Conservation (phyloP, 306 rosid genomes). For the Astragalus membranaceus region DNA sequence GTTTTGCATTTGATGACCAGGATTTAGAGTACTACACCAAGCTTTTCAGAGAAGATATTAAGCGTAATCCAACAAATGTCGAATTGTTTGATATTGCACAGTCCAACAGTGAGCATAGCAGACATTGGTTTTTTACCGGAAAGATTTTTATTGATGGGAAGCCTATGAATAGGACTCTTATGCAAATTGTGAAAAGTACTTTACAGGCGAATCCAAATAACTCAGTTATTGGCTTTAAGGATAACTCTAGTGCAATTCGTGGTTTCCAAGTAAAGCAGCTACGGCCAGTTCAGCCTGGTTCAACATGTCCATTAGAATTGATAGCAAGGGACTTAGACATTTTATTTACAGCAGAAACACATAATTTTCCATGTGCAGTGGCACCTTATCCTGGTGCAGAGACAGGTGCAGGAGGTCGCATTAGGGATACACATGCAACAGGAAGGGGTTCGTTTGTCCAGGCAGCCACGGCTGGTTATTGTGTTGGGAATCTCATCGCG, state of each 20-base stretch:
- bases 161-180: slow-evolving; percentile 59
- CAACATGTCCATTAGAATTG: slow-evolving; percentile 42
- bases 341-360: slow-evolving; percentile 88
- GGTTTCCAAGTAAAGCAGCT: slow-evolving; percentile 66
- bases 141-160: slow-evolving; percentile 68
- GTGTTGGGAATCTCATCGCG: slow-evolving; percentile 83
- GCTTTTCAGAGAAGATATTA: slow-evolving; percentile 73
- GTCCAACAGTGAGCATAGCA: slow-evolving; percentile 87
- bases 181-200: slow-evolving; percentile 94
- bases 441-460: slow-evolving; percentile 91
- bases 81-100: slow-evolving; percentile 92
- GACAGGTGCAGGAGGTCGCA: slow-evolving; percentile 94
- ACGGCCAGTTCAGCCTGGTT: slow-evolving; percentile 70
- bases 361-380: slow-evolving; percentile 95
- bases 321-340: slow-evolving; percentile 49
- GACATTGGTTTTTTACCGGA: slow-evolving; percentile 94
- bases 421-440: slow-evolving; percentile 93
- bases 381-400: slow-evolving; percentile 97
- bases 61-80: slow-evolving; percentile 78
- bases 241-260: slow-evolving; percentile 87
- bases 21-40: slow-evolving; percentile 72
- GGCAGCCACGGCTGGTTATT: slow-evolving; percentile 91
- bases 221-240: slow-evolving; percentile 89
- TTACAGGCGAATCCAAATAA: slow-evolving; percentile 71
- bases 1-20: slow-evolving; percentile 89